A percentile compares a stretch with the other conserved stretches of the same genome.
Evolutionary conservation across 164 flowering plant species (phyloP).

Genomic region (Nelumbo lutea): DNA sequence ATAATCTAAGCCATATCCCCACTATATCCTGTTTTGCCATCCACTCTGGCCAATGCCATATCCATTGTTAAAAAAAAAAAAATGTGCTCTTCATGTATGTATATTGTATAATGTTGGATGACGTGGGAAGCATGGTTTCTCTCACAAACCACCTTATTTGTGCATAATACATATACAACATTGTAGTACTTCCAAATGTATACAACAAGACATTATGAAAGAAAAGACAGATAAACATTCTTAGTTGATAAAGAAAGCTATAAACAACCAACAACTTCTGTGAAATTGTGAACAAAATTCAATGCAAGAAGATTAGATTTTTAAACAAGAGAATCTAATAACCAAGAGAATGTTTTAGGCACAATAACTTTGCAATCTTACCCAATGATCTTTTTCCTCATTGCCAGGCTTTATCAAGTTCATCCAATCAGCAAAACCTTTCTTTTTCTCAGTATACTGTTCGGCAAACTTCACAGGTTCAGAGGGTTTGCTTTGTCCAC

Average conservation of each 20-base stretch:
- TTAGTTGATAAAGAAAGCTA: not conserved
- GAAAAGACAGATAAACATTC: not conserved
- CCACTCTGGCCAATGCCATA: too few relatives aligned
- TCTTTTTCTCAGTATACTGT: slow-evolving; percentile 64
- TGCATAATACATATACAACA: not conserved
- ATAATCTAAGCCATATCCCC: too few relatives aligned
- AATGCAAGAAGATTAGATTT: not conserved
- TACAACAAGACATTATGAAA: not conserved
- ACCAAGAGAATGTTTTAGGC: not conserved
- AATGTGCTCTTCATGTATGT: too few relatives aligned
- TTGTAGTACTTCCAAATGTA: not conserved
- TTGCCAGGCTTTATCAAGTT: slow-evolving; percentile 74
- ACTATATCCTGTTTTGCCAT: too few relatives aligned
- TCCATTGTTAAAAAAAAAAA: too few relatives aligned
- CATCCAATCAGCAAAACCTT: slow-evolving; percentile 82
- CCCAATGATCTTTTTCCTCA: slow-evolving; percentile 99
- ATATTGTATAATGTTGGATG: too few relatives aligned
- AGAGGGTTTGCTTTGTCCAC: slow-evolving; percentile 53
- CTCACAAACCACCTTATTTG: not conserved
- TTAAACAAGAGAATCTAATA: too few relatives aligned
- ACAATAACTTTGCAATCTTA: slow-evolving; percentile 19
- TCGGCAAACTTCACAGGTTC: slow-evolving; percentile 52
- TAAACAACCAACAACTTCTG: not conserved
- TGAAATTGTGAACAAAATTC: too few relatives aligned
- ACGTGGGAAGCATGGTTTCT: not conserved